Evolutionary conservation across 2,329 filamentous ascomycete genomes (phyloP).

Genomic region (Claviceps pazoutovae): DNA sequence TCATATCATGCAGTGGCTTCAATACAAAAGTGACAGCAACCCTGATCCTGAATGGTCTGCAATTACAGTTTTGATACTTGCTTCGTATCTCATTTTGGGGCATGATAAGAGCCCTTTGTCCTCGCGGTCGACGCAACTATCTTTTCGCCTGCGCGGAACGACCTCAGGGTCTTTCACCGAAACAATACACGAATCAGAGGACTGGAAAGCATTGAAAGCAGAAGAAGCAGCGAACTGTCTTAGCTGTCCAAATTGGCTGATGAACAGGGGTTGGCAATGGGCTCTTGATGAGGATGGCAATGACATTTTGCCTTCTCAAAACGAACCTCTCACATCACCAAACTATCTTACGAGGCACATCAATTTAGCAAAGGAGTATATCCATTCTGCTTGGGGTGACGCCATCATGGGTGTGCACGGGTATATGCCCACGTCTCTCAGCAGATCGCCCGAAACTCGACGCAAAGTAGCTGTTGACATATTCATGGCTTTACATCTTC

Average conservation of each 20-base stretch:
- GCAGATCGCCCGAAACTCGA: slow-evolving; percentile 39
- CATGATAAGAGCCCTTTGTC: slow-evolving; percentile 14
- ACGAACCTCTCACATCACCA: slow-evolving; percentile 12
- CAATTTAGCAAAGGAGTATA: slow-evolving; percentile 49
- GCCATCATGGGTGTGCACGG: slow-evolving; percentile 38
- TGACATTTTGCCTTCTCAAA: slow-evolving; percentile 14
- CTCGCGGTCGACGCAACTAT: slow-evolving; percentile 13
- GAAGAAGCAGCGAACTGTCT: slow-evolving; percentile 34
- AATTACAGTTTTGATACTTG: slow-evolving; percentile 47
- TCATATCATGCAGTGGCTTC: slow-evolving; percentile 58
- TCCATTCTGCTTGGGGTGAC: slow-evolving; percentile 44
- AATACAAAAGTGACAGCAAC: slow-evolving; percentile 29
- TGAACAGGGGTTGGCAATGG: slow-evolving; percentile 57
- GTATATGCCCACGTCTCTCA: slow-evolving; percentile 49
- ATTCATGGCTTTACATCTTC: slow-evolving; percentile 65
- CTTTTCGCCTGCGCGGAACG: slow-evolving; percentile 18
- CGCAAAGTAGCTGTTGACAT: slow-evolving; percentile 50
- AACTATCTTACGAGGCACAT: slow-evolving; percentile 39
- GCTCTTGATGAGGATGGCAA: slow-evolving; percentile 41
- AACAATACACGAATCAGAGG: slow-evolving; percentile 20
- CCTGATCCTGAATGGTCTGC: slow-evolving; percentile 56
- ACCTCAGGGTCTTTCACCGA: slow-evolving; percentile 23
- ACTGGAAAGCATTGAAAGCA: slow-evolving; percentile 35
- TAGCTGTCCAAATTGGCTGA: slow-evolving; percentile 42
- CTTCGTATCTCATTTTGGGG: slow-evolving; percentile 48